Evolutionary conservation across 805 yeast genomes (phyloP).

Genomic region (Ogataea paraovalis): DNA sequence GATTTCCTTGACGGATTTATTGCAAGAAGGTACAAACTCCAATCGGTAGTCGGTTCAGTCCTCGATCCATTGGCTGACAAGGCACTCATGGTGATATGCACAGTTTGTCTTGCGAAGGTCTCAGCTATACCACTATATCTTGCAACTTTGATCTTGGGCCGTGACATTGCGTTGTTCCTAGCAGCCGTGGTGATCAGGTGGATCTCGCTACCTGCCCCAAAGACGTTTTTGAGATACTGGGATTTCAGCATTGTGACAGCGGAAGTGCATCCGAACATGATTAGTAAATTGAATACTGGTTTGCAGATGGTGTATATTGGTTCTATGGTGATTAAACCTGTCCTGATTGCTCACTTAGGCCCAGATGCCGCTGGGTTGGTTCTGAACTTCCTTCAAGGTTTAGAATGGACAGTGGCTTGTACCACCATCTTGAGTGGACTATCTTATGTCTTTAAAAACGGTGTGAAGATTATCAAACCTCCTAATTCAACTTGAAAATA

Average conservation of each 20-base stretch:
- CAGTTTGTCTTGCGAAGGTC: conserved; percentile 67
- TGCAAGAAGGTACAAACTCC: conserved; percentile 75
- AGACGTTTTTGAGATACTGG: conserved; percentile 66
- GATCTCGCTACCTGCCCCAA: conserved; percentile 69
- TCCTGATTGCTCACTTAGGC: conserved; percentile 31
- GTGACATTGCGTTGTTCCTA: conserved; percentile 71
- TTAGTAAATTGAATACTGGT: conserved; percentile 86
- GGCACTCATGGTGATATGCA: conserved; percentile 79
- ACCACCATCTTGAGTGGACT: conserved; percentile 79
- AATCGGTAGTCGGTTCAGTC: conserved; percentile 82
- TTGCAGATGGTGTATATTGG: conserved; percentile 91
- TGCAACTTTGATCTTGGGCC: conserved; percentile 72
- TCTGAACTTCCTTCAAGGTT: conserved; percentile 23
- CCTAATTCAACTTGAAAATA: not conserved
- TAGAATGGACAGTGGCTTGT: conserved; percentile 54
- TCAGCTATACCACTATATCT: conserved; percentile 66
- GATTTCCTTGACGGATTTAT: conserved; percentile 90
- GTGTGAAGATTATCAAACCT: conserved; percentile 51
- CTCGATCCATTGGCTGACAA: conserved; percentile 97
- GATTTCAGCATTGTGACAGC: conserved; percentile 80
- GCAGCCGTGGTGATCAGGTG: conserved; percentile 73
- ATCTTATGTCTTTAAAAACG: conserved; percentile 67
- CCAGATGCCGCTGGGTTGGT: conserved; percentile 19
- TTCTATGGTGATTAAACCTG: conserved; percentile 53
- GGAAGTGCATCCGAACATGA: conserved; percentile 79